Percentiles rank a stretch among this genome's conserved stretches.
Evolutionary conservation across 345 rosid species (phyloP).

Genomic region (Moricandia moricandioides): DNA sequence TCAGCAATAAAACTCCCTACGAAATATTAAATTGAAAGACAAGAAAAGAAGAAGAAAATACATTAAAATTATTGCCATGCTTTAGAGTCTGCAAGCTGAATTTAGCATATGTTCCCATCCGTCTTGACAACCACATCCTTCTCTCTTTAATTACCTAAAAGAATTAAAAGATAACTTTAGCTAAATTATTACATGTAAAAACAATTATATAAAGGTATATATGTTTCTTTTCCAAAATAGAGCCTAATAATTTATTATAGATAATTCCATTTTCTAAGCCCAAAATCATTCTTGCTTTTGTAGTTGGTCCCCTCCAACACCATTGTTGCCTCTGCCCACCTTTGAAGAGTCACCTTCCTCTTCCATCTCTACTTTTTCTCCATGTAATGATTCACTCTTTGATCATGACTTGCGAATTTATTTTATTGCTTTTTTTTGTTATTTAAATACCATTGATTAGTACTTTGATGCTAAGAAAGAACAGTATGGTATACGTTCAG

Average conservation of each 20-base stretch:
- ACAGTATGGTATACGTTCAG: constrained; percentile 9
- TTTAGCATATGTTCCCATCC: constrained; percentile 46
- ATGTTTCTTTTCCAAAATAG: constrained; percentile 1
- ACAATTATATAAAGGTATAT: not conserved
- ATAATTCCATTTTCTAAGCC: constrained; percentile 23
- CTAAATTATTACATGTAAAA: constrained; percentile 8
- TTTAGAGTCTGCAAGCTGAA: constrained; percentile 38
- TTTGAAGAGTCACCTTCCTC: constrained; percentile 38
- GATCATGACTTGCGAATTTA: constrained; percentile 34
- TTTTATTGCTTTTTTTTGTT: not conserved
- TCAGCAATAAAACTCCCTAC: constrained; percentile 28
- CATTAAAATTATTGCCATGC: constrained; percentile 31
- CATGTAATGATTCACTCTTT: constrained; percentile 34
- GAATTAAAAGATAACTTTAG: not conserved
- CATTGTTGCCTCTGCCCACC: constrained; percentile 37
- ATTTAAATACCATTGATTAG: not conserved
- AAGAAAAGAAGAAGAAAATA: constrained; percentile 5
- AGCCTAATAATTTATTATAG: constrained; percentile 1
- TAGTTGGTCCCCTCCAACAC: constrained; percentile 25
- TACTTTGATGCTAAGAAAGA: constrained; percentile 14
- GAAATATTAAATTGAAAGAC: not conserved
- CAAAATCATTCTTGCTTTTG: constrained; percentile 34
- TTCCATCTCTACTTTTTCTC: constrained; percentile 32
- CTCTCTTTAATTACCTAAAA: constrained; percentile 32
- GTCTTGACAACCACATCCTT: constrained; percentile 34